Conservation (phyloP, 495 filamentous ascomycete species). For the Aspergillus biplanus region DNA sequence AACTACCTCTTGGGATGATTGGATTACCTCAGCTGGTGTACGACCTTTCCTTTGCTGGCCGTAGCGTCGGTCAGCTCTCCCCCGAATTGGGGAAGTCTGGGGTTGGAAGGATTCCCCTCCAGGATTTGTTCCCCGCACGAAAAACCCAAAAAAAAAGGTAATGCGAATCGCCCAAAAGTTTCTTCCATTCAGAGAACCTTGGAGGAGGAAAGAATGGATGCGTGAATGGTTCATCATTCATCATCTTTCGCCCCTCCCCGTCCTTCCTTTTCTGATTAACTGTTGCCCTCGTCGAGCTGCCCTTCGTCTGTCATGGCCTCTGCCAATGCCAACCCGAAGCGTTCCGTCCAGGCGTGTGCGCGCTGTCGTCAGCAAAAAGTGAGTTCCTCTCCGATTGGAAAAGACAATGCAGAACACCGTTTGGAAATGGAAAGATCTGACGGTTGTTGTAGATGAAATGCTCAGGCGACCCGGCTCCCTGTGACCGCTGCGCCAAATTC, state of each 20-base stretch:
- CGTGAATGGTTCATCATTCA: not conserved
- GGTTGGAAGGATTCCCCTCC: not conserved
- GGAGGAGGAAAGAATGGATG: not conserved
- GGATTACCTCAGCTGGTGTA: not conserved
- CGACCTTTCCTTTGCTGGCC: not conserved
- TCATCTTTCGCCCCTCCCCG: not conserved
- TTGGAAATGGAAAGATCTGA: not conserved
- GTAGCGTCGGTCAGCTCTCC: not conserved
- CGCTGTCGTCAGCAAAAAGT: constrained; percentile 14
- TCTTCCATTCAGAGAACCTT: not conserved
- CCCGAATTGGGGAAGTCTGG: not conserved
- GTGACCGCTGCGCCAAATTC: constrained; percentile 10
- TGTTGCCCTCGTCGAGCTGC: not conserved
- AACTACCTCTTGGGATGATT: too few species aligned
- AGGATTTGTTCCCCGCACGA: not conserved
- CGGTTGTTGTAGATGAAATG: constrained; percentile 16
- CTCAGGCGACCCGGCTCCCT: constrained; percentile 17
- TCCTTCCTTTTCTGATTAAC: not conserved
- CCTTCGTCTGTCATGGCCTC: not conserved
- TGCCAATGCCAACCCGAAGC: constrained; percentile 13
- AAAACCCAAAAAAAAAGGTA: too few species aligned
- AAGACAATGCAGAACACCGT: not conserved
- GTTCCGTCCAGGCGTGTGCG: constrained; percentile 13
- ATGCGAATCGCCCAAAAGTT: not conserved
- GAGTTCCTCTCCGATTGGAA: constrained; percentile 6